These are phyloP conservation scores for Rhamnella rubrinervis DNA, from an alignment of 331 rosid genomes.

Conservation along the genomic window DNA sequence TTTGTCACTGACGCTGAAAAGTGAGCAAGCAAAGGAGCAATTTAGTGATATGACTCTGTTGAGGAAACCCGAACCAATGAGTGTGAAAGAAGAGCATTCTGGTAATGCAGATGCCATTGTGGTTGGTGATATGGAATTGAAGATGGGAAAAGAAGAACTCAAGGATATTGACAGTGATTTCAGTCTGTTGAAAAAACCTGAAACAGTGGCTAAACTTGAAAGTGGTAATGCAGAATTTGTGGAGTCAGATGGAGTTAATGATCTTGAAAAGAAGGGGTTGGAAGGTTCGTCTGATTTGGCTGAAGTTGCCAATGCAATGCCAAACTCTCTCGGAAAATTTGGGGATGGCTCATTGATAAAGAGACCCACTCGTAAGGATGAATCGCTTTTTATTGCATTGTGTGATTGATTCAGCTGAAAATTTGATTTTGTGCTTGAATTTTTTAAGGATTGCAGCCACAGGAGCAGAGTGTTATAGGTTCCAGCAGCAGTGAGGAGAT, in stretches of 20 bases:
- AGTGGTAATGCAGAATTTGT: constrained; percentile 25
- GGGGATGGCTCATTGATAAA: constrained; percentile 16
- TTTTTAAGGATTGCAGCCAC: constrained; percentile 53
- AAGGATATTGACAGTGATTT: constrained; percentile 30
- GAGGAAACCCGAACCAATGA: constrained; percentile 66
- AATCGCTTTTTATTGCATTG: constrained; percentile 22
- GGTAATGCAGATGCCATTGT: constrained; percentile 26
- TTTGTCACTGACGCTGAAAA: constrained; percentile 56
- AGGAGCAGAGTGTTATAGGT: constrained; percentile 34
- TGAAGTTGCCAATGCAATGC: constrained; percentile 7
- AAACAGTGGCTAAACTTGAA: constrained; percentile 14
- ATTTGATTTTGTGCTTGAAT: constrained; percentile 33
- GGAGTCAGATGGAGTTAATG: constrained; percentile 26
- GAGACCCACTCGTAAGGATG: constrained; percentile 26
- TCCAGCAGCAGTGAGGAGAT: constrained; percentile 29
- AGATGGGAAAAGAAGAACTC: constrained; percentile 34
- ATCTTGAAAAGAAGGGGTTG: constrained; percentile 12
- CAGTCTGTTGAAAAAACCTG: constrained; percentile 54
- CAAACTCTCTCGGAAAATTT: constrained; percentile 15
- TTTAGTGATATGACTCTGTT: constrained; percentile 80
- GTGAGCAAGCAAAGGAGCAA: constrained; percentile 44
- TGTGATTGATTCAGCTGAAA: constrained; percentile 12
- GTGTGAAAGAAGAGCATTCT: constrained; percentile 31
- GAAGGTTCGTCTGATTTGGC: constrained; percentile 14
- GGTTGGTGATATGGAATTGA: constrained; percentile 30